phyloP scores from a whole-genome alignment of 2,329 filamentous ascomycete genomes.

The Colletotrichum sp. region DNA sequence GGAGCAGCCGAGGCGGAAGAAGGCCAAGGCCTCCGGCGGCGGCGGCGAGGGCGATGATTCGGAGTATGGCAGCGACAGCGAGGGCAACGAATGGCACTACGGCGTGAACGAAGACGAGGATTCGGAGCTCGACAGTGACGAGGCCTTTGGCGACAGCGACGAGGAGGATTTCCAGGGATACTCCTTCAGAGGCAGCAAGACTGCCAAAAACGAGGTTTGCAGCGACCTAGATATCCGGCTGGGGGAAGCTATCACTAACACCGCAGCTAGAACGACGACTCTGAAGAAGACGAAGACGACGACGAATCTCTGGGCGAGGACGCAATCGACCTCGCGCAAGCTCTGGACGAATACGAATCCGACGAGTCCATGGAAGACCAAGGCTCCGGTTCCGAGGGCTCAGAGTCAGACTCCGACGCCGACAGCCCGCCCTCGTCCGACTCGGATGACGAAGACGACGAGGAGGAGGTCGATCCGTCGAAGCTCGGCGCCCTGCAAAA shows the following conservation, averaged over 20 bases:
- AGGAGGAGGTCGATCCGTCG: conserved; percentile 52
- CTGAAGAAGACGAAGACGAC: conserved; percentile 59
- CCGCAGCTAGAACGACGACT: conserved; percentile 60
- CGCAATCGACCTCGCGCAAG: conserved; percentile 63
- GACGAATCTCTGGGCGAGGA: conserved; percentile 64
- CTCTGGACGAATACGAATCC: conserved; percentile 57
- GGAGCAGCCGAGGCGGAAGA: conserved; percentile 52
- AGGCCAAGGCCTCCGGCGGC: conserved; percentile 45
- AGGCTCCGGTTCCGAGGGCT: conserved; percentile 46
- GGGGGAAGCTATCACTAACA: conserved; percentile 16
- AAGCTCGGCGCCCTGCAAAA: conserved; percentile 70
- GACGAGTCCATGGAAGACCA: conserved; percentile 50
- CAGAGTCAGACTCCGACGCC: conserved; percentile 45
- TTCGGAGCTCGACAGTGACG: conserved; percentile 71
- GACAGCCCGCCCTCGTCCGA: conserved; percentile 56
- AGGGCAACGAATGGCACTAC: conserved; percentile 85
- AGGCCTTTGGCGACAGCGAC: conserved; percentile 89
- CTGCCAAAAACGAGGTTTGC: conserved; percentile 33
- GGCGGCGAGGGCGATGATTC: conserved; percentile 58
- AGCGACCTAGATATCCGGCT: neutral
- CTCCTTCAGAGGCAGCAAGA: conserved; percentile 55
- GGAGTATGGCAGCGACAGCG: conserved; percentile 80
- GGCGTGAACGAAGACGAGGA: conserved; percentile 68
- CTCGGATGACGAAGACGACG: conserved; percentile 53
- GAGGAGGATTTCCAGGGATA: conserved; percentile 85